phyloP scores from a whole-genome alignment of 331 rosid genomes.

The Erythrophleum ivorense region DNA sequence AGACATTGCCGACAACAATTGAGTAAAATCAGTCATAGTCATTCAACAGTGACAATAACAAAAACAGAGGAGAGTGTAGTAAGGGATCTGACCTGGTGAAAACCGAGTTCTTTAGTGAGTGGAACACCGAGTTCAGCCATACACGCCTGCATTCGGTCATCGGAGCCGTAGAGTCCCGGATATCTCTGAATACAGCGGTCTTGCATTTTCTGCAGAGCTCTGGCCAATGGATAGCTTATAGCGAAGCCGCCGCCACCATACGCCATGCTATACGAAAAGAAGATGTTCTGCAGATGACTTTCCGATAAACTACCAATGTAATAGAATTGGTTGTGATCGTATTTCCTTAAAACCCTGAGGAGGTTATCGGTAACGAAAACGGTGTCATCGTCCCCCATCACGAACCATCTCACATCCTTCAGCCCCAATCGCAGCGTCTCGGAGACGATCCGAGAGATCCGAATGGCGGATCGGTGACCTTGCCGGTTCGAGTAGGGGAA shows the following conservation, averaged over 20 bases:
- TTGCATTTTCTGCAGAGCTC: constrained; percentile 72
- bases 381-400: constrained; percentile 99
- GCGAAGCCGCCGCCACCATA: constrained; percentile 99
- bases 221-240: constrained; percentile 77
- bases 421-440: constrained; percentile 81
- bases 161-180: constrained; percentile 90
- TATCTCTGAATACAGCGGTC: constrained; percentile 86
- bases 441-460: constrained; percentile 89
- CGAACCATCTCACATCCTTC: constrained; percentile 82
- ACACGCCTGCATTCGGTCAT: constrained; percentile 97
- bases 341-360: constrained; percentile 64
- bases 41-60: not conserved
- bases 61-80: not conserved
- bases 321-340: constrained; percentile 75
- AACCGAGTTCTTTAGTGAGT: constrained; percentile 91
- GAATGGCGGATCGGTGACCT: constrained; percentile 93
- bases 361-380: constrained; percentile 83
- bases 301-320: constrained; percentile 92
- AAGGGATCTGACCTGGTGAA: constrained; percentile 97
- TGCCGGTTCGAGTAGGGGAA: constrained; percentile 71
- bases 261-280: constrained; percentile 94
- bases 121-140: constrained; percentile 99
- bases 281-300: constrained; percentile 91
- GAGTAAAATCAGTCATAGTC: not conserved
- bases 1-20: constrained; percentile 33